Evolutionary conservation across 345 rosid genomes (phyloP).

Genomic region (Populus euphratica): DNA sequence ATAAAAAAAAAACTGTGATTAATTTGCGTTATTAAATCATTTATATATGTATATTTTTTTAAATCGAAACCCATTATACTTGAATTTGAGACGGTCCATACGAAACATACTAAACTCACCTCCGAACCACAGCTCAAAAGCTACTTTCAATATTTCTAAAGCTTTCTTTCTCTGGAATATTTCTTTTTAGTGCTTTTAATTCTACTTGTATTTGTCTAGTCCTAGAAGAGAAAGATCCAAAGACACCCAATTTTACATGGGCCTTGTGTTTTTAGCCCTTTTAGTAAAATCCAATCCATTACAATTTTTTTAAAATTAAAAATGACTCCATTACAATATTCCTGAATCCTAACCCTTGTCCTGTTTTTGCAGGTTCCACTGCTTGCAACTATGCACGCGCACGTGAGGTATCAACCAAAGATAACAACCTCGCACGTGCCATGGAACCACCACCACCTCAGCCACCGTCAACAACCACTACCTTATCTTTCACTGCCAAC

Average conservation of each 20-base stretch:
- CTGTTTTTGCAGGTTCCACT: background rate
- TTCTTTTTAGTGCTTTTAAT: background rate
- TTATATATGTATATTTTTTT: too few species aligned
- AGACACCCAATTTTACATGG: background rate
- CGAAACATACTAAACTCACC: too few species aligned
- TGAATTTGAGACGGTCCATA: too few species aligned
- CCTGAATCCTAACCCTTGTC: too few species aligned
- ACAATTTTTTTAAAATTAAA: background rate
- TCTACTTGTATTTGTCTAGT: background rate
- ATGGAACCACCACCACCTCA: background rate
- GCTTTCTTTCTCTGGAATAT: background rate
- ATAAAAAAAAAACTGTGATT: too few species aligned
- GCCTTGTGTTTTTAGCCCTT: background rate
- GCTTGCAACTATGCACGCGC: background rate
- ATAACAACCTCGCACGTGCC: background rate
- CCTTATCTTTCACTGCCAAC: slow-evolving; percentile 3
- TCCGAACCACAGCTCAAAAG: too few species aligned
- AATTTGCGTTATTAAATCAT: too few species aligned
- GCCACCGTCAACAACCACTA: background rate
- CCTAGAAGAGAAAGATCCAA: background rate
- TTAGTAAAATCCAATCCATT: background rate
- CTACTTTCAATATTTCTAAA: too few species aligned
- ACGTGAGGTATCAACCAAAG: background rate
- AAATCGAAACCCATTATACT: too few species aligned
- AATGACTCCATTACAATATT: too few species aligned